These are phyloP conservation scores for Ganoderma multipileum DNA, from an alignment of 1,284 basidiomycete genomes.

Conservation along the genomic window DNA sequence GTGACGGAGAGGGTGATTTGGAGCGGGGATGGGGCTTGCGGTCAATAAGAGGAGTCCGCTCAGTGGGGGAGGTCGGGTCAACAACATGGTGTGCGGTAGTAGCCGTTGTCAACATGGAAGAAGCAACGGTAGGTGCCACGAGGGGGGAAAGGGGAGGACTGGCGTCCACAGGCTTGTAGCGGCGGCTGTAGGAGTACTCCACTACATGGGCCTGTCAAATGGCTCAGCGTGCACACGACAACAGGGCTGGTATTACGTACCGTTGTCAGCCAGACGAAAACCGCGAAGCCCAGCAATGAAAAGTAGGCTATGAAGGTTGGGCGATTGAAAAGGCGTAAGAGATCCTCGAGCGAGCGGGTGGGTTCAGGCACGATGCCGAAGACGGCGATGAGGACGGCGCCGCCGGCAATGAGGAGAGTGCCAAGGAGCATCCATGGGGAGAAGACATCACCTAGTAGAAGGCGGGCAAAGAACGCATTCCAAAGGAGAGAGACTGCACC, in stretches of 20 bases:
- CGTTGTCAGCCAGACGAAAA: constrained; percentile 66
- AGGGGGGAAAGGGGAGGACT: constrained; percentile 44
- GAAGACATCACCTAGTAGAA: constrained; percentile 89
- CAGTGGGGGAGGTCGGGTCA: constrained; percentile 48
- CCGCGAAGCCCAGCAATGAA: constrained; percentile 69
- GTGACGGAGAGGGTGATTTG: constrained; percentile 32
- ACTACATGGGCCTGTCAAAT: constrained; percentile 58
- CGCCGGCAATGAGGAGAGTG: constrained; percentile 87
- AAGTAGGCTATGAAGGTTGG: constrained; percentile 87
- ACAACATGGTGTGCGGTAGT: constrained; percentile 42
- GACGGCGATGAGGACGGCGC: constrained; percentile 89
- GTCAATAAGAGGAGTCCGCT: constrained; percentile 67
- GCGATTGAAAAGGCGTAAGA: constrained; percentile 81
- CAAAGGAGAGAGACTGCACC: constrained; percentile 93
- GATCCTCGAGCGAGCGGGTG: constrained; percentile 89
- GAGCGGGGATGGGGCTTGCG: constrained; percentile 45
- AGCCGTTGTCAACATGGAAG: constrained; percentile 39
- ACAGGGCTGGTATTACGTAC: constrained; percentile 50
- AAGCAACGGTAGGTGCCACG: constrained; percentile 38
- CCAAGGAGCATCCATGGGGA: constrained; percentile 87
- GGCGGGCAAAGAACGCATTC: constrained; percentile 92
- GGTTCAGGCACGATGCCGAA: constrained; percentile 95
- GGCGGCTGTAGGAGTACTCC: constrained; percentile 55
- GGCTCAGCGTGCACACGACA: constrained; percentile 20
- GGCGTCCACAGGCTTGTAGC: constrained; percentile 38